Evolutionary conservation across 176 grass and related monocot species (phyloP), one percentile per base, ranked within the genome.

Genomic region (Triticum dicoccoides): DNA sequence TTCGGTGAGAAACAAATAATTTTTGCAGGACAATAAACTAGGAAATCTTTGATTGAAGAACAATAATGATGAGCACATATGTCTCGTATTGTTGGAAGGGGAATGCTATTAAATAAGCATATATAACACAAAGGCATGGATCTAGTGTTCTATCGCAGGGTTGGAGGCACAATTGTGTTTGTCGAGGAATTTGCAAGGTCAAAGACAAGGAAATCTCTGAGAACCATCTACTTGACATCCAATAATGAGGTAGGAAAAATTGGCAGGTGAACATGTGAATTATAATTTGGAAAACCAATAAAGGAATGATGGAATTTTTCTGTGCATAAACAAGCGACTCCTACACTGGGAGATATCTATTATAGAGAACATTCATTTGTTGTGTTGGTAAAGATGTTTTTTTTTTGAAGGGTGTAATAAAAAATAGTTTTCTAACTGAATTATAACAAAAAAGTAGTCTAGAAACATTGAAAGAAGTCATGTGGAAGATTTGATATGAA

Each of bases 71-170:
- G 11, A 76, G 21, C 61, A 49, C 42, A 44, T 81, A 24, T 85
- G 77, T 54, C 69, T 81, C 88, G 77, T 64, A 85, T 47, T 88
- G 86, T 81, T 23, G 76, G 61, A 80, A 77, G 85, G 89, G 80
- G 61, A 49, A 65, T 68, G 29, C 9, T 71, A 29, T 86, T 65
- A 38, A 78, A 81, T 59, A 76, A 30, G 14, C 14, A 76, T 45
- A 54, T 54, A 54, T 18, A 9, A 9, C 29, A 59, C 33, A 88
- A 6, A 77, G 69, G 77, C 25, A 61, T 77, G 77, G 61, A 69
- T 70, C 27, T 38, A 33, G 61, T 76, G 69, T 81, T 86, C 6
- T 33, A 14, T 33, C 6, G 9, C 11, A 11, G 44, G 39, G 14
- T 82, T 76, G 39, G 39, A 72, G 29, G 38, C 18, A 37, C 45